Base-by-base conservation (phyloP, 75 land plant species). In the Sequoia sempervirens region DNA sequence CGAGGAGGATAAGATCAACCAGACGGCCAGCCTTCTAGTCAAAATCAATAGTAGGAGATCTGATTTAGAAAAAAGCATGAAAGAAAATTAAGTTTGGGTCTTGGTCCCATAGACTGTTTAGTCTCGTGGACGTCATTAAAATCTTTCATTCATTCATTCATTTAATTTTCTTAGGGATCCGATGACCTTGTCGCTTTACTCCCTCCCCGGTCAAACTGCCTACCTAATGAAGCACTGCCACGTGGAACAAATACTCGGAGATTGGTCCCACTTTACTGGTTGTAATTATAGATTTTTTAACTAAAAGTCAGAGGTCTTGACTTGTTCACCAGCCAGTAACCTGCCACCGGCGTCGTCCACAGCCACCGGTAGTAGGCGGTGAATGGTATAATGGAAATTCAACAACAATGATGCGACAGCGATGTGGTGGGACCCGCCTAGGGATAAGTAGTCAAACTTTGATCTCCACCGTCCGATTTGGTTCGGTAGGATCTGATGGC, bases 181-280 rank as follows among this genome's bases (percentile, higher is more conserved):
- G 80, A 78, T 78, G 80, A 78, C 80, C 46, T 38, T 78, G 80
- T 78, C 80, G 52, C n/a, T 78, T 2, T 45, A 52, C 23, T 52
- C 26, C 10, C 4, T 78, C 5, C 50, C 10, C 28, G 47, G 80
- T 78, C 80, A 78, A 78, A 78, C 30, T n/a, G 80, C 1, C 45
- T 12, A 0, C 12, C 80, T 7, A 78, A 78, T 78, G 47, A 10
- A 4, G 0, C 4, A 7, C 80, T 23, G 26, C 80, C 80, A 45
- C 80, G 80, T 78, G 80, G 50, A 9, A 11, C 0, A 26, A 10
- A 1, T 45, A 13, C 80, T 11, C 12, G 30, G 36, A 32, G 36
- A 2, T 70, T 13, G 73, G 73, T 0, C 50, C 47, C 47, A 78
- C 80, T 12, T 5, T 23, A 23, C 66, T 23, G 66, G 66, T 26